Evolutionary conservation across 164 flowering plant genomes (phyloP).

Genomic region (Magnolia kwangsiensis): DNA sequence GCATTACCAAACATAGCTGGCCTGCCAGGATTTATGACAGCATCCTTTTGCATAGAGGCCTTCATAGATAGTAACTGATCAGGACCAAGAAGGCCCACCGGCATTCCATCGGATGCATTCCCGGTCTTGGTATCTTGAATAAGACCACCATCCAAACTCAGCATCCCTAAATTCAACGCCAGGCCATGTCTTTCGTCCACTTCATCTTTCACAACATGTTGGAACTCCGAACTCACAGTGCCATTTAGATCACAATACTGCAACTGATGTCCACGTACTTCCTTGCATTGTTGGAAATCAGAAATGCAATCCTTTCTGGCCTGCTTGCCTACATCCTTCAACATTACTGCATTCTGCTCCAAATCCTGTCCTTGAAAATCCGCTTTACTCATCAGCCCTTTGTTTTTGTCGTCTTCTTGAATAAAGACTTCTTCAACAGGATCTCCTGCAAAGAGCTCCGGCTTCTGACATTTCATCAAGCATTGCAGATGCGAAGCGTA

Average conservation of each 20-base stretch:
- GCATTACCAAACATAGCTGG: conserved; percentile 39
- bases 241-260: conserved; percentile 39
- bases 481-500: conserved; percentile 76
- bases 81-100: conserved; percentile 34
- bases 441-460: conserved; percentile 34
- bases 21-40: conserved; percentile 20
- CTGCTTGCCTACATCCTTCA: conserved; percentile 23
- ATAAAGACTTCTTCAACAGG: conserved; percentile 12
- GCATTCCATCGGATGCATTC: conserved; percentile 32
- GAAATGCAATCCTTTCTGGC: conserved; percentile 29
- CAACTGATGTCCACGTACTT: conserved; percentile 24
- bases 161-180: conserved; percentile 13
- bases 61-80: conserved; percentile 39
- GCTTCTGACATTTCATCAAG: conserved; percentile 58
- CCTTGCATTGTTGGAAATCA: conserved; percentile 41
- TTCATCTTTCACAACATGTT: conserved; percentile 19
- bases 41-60: conserved; percentile 19
- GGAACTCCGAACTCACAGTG: conserved; percentile 19
- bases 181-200: conserved; percentile 12
- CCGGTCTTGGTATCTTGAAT: conserved; percentile 40
- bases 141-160: conserved; percentile 39
- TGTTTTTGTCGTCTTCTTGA: conserved; percentile 10
- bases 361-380: conserved; percentile 8
- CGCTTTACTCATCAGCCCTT: conserved; percentile 12
- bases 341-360: not conserved